phyloP scores from a whole-genome alignment of 768 basidiomycete species.

The Lactifluus hygrophoroides region DNA sequence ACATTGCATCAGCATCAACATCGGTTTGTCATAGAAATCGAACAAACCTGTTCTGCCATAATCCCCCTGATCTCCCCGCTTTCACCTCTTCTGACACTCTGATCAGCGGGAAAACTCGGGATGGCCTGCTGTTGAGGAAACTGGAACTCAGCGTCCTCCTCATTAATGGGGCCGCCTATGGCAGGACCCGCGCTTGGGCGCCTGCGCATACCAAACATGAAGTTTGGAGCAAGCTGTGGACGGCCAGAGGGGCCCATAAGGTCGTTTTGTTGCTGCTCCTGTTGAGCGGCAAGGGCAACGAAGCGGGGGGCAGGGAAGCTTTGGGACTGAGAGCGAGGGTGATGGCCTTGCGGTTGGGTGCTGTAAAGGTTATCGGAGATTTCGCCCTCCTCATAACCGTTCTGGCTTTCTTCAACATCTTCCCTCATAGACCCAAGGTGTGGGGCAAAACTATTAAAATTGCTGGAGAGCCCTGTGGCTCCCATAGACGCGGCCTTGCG shows the following conservation, averaged over 20 bases:
- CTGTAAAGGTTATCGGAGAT: conserved; percentile 50
- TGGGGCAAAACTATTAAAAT: conserved; percentile 66
- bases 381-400: conserved; percentile 68
- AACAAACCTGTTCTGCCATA: conserved; percentile 87
- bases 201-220: conserved; percentile 71
- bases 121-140: conserved; percentile 60
- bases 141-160: conserved; percentile 76
- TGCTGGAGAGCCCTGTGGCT: conserved; percentile 44
- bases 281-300: conserved; percentile 60
- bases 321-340: conserved; percentile 69
- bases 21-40: not conserved
- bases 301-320: conserved; percentile 87
- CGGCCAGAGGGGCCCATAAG: conserved; percentile 64
- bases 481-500: conserved; percentile 78
- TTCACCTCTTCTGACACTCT: conserved; percentile 44
- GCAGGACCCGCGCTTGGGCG: conserved; percentile 42
- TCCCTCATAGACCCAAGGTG: conserved; percentile 80
- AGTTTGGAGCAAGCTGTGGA: conserved; percentile 84
- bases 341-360: conserved; percentile 41
- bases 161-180: conserved; percentile 66
- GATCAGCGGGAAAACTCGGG: conserved; percentile 20
- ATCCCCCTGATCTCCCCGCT: conserved; percentile 72
- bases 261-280: conserved; percentile 43
- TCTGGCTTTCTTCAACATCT: conserved; percentile 55
- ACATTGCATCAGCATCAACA: conserved; percentile 8